These are phyloP conservation scores for Coriaria nepalensis DNA, from an alignment of 306 rosid species.

Conservation along the genomic window DNA sequence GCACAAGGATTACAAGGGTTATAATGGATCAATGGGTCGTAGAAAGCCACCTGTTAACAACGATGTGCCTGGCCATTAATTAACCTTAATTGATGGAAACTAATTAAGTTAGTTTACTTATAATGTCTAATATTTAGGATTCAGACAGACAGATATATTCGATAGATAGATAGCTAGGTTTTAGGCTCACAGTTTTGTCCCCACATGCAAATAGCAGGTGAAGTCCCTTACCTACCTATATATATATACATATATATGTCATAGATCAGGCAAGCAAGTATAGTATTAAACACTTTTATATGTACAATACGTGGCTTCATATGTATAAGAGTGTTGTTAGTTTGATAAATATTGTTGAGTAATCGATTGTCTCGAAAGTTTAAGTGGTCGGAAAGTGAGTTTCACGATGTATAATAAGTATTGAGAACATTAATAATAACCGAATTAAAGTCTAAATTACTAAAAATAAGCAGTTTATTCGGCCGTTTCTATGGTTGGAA, in stretches of 20 bases:
- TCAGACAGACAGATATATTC: background rate
- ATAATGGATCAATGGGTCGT: background rate
- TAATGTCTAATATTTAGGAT: background rate
- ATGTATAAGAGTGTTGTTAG: too few relatives aligned
- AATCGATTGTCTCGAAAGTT: too few relatives aligned
- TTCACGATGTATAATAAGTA: too few relatives aligned
- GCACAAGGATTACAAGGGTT: constrained; percentile 9
- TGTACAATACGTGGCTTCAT: too few relatives aligned
- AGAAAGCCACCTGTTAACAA: constrained; percentile 12
- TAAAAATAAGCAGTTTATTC: too few relatives aligned
- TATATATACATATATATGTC: background rate
- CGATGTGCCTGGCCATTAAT: constrained; percentile 4
- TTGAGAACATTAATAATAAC: too few relatives aligned
- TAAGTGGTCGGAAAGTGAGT: too few relatives aligned
- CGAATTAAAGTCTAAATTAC: too few relatives aligned
- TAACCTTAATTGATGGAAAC: background rate
- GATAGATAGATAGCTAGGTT: background rate
- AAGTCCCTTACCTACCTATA: background rate
- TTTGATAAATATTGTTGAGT: too few relatives aligned
- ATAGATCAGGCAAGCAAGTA: background rate
- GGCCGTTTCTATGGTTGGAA: too few relatives aligned
- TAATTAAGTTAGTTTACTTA: background rate
- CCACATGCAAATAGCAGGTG: constrained; percentile 1
- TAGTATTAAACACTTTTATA: too few relatives aligned
- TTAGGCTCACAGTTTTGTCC: constrained; percentile 7